Evolutionary conservation across 805 yeast species (phyloP).

Genomic region (Ogataea henricii): DNA sequence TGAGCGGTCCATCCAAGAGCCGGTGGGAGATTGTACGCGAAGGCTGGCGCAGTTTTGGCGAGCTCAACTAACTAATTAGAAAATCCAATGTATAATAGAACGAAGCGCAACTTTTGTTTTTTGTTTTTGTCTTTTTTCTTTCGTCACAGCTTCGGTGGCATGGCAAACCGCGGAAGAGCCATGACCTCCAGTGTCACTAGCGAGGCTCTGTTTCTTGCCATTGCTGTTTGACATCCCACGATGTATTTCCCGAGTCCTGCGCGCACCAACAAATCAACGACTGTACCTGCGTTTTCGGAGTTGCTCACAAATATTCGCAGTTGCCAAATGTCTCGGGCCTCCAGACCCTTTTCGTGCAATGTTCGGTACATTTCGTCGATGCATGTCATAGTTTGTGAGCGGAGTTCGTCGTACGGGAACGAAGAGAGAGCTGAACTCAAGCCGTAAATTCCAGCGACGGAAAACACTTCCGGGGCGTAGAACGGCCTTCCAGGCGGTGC

Average conservation of each 20-base stretch:
- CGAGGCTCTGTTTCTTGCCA: conserved; percentile 44
- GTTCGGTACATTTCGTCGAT: conserved; percentile 6
- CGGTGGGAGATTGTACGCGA: conserved; percentile 64
- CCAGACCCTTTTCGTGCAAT: conserved; percentile 5
- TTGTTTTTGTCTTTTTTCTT: not conserved
- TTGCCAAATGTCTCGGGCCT: conserved; percentile 5
- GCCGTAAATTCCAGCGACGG: conserved; percentile 6
- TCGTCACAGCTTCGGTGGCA: conserved; percentile 1
- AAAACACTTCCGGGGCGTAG: conserved; percentile 3
- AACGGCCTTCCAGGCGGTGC: not conserved
- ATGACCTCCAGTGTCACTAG: conserved; percentile 20
- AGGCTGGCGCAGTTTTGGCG: conserved; percentile 67
- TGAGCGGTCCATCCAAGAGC: conserved; percentile 1
- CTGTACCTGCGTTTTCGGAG: conserved; percentile 10
- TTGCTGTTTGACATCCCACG: conserved; percentile 33
- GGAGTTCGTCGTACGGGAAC: not conserved
- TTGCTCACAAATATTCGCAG: conserved; percentile 5
- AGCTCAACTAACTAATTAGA: conserved; percentile 25
- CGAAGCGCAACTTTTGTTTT: not conserved
- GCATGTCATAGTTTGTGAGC: conserved; percentile 5
- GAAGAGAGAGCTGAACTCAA: not conserved
- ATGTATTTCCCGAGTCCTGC: conserved; percentile 15
- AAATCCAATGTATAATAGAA: conserved; percentile 7
- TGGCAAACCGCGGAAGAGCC: not conserved
- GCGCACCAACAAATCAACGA: conserved; percentile 10